Evolutionary conservation across 2,329 filamentous ascomycete species (phyloP), one percentile per base, ranked within the genome.

Genomic region (Trichoderma atroviride): DNA sequence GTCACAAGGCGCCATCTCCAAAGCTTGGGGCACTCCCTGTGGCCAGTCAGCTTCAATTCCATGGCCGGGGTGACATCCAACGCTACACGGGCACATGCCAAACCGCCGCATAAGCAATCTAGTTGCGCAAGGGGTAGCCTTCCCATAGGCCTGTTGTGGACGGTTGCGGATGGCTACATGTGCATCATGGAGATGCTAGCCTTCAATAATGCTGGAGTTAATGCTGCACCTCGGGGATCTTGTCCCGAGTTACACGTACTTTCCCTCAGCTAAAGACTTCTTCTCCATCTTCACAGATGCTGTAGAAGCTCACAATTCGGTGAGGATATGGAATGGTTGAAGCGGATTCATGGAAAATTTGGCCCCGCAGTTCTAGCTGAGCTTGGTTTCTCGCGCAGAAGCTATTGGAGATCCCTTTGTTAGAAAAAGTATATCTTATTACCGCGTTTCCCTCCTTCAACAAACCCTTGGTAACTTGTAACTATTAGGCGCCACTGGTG

Each of bases 281-380:
- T 64, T 9, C 40, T 29, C 2, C 4, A 37, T 3, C 9, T 31
- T 10, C 13, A 22, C 37, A 33, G 27, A 14, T 56, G 50, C 24
- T 64, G 52, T 22, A 24, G 33, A 55, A 27, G 2, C 22, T 55
- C 50, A n/a, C 2, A 16, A 19, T 19, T 27, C 50, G 40, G 40
- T 43, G 16, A n/a, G 19, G n/a, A 19, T 10, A 43, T 6, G 31
- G 9, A 24, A 22, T 63, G 5, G 13, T 40, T 24, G 35, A 57
- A 24, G 52, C 52, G 52, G 52, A 65, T 65, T 57, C 52, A 63
- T 55, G 60, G 60, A 63, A 63, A 63, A 63, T 63, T 53, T 55
- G 60, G 29, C 9, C 52, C 60, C 60, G 33, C 33, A 37, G 16
- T 29, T 29, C 22, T 37, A 47, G 33, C 22, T 19, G 43, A 40